Evolutionary conservation across 176 grass and related monocot species (phyloP), one percentile per base, ranked within the genome.

Genomic region (Eleusine coracana): DNA sequence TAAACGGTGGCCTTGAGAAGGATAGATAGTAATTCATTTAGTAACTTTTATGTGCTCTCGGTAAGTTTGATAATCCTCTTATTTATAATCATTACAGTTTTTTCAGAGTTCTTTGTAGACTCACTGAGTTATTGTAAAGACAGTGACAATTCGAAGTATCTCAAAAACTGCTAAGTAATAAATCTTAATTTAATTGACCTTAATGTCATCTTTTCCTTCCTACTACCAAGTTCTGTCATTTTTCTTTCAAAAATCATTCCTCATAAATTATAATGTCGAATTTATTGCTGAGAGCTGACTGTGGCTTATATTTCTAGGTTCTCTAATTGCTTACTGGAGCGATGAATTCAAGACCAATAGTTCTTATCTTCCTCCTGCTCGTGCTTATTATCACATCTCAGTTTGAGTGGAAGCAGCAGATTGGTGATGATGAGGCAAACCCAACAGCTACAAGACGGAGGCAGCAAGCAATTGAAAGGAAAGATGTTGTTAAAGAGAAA

Each of bases 321-420:
- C 74, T 54, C 18, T 90, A 54, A 34, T 74, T 90, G 48, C 83
- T 79, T 40, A 51, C 13, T 52, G 29, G 67, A 67, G 84, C 45
- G 61, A 94, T 94, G 92, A 87, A 85, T 88, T 87, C 73, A 7
- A 88, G 89, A 48, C 83, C 92, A 6, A 55, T 91, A 44, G 67
- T 94, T 41, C 86, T 94, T 36, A 21, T 94, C 80, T 94, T 91
- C 79, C 92, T 94, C 45, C 80, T 94, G 69, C 82, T 94, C 61
- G 83, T 94, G 74, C 89, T 94, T 58, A 91, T 91, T 54, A 87
- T 94, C 76, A 79, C 86, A 51, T 94, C 89, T 37, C 92, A 94
- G 76, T 89, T 94, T 78, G 92, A 94, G 80, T 94, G 92, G 92
- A 95, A 90, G 69, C 93, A 95, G 67, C 93, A 95, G 45, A 84